phyloP scores from a whole-genome alignment of 2,329 filamentous ascomycete genomes.

The Nakataea oryzae region DNA sequence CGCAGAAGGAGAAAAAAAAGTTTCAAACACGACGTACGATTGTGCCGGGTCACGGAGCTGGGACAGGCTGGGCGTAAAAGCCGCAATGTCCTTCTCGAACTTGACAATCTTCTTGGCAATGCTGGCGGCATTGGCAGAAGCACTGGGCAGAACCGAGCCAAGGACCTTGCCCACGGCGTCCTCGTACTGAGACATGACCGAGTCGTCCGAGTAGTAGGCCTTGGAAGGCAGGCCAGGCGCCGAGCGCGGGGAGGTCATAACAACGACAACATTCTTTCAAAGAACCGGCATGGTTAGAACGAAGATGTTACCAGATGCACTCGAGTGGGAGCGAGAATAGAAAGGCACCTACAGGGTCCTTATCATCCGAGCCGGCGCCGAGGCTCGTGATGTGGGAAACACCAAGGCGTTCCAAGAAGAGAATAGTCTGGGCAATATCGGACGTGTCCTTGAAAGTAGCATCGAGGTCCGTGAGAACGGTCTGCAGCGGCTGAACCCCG shows the following conservation, averaged over 20 bases:
- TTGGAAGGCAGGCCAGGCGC: slow-evolving; percentile 51
- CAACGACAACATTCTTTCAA: slow-evolving; percentile 18
- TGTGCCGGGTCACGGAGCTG: background rate
- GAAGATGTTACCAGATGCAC: slow-evolving; percentile 11
- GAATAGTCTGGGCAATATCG: slow-evolving; percentile 32
- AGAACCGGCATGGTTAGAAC: background rate
- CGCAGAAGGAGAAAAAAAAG: background rate
- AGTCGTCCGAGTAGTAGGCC: slow-evolving; percentile 47
- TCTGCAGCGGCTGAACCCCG: slow-evolving; percentile 44
- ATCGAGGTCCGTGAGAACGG: slow-evolving; percentile 42
- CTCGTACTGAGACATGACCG: slow-evolving; percentile 41
- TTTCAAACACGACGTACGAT: background rate
- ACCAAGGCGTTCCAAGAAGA: slow-evolving; percentile 33
- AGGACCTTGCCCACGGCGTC: slow-evolving; percentile 28
- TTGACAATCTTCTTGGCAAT: slow-evolving; percentile 32
- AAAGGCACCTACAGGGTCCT: slow-evolving; percentile 20
- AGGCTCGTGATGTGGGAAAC: slow-evolving; percentile 26
- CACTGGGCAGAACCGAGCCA: slow-evolving; percentile 12
- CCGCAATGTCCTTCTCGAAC: slow-evolving; percentile 52
- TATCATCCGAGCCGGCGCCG: slow-evolving; percentile 29
- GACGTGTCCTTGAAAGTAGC: slow-evolving; percentile 22
- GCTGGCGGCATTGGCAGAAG: background rate
- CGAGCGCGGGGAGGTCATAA: slow-evolving; percentile 30
- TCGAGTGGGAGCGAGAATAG: background rate
- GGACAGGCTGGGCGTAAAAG: slow-evolving; percentile 33